Conservation (phyloP, 441 rosid genomes). For the Eutrema salsugineum region DNA sequence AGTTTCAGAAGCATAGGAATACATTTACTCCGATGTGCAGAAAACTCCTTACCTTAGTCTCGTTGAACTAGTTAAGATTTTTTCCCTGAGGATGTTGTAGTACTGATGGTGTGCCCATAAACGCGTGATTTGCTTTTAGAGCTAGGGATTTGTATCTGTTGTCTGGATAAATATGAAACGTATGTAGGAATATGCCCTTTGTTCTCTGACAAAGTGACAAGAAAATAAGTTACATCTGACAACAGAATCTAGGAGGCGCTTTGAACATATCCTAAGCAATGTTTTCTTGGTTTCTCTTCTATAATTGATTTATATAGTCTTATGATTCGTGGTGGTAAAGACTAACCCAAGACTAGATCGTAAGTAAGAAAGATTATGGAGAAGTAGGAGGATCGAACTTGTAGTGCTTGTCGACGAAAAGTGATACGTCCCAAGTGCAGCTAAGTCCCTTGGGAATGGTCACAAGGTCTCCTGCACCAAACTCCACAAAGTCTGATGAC, state of each 20-base stretch:
- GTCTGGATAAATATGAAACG: not conserved
- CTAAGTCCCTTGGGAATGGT: constrained; percentile 83
- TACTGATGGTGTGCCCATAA: not conserved
- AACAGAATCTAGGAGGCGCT: constrained; percentile 16
- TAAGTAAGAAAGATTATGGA: not conserved
- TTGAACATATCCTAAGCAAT: constrained; percentile 9
- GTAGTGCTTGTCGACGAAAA: constrained; percentile 87
- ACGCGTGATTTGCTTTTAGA: not conserved
- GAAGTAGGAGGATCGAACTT: constrained; percentile 67
- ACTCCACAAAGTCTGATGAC: constrained; percentile 63
- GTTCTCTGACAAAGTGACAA: not conserved
- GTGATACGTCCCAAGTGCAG: constrained; percentile 91
- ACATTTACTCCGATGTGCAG: not conserved
- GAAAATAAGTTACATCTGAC: constrained; percentile 9
- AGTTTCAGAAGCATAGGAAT: not conserved
- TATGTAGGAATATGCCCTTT: not conserved
- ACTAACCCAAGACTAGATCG: constrained; percentile 26
- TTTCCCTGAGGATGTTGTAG: not conserved
- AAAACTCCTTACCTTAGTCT: constrained; percentile 2
- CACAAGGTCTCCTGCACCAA: constrained; percentile 95
- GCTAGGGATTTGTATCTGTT: not conserved
- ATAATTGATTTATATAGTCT: constrained; percentile 8
- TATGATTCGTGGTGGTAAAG: constrained; percentile 24
- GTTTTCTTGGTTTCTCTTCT: not conserved
- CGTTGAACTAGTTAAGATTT: constrained; percentile 10